Conservation (phyloP, 2,329 filamentous ascomycete species). For the Aspergillus japonicus region DNA sequence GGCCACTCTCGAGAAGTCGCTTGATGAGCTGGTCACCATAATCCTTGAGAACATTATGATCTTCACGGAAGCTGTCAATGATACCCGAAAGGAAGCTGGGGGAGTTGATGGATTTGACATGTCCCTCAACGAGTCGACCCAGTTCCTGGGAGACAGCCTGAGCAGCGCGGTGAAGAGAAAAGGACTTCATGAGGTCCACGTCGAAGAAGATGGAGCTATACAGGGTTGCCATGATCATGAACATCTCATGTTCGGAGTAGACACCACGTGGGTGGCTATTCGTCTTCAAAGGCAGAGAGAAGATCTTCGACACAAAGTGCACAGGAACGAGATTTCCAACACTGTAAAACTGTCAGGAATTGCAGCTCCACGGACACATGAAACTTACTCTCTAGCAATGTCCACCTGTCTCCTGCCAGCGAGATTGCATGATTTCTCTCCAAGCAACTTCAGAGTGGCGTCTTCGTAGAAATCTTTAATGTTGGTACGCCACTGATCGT, state of each 20-base stretch:
- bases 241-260: conserved; percentile 59
- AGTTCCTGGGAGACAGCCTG: conserved; percentile 59
- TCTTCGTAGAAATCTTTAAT: conserved; percentile 67
- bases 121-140: conserved; percentile 61
- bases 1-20: conserved; percentile 61
- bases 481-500: conserved; percentile 60
- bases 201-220: conserved; percentile 67
- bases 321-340: conserved; percentile 56
- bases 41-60: conserved; percentile 57
- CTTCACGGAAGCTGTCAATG: conserved; percentile 48
- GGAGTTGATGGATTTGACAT: conserved; percentile 61
- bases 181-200: conserved; percentile 65
- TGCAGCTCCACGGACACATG: conserved; percentile 1
- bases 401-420: conserved; percentile 66
- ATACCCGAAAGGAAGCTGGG: conserved; percentile 57
- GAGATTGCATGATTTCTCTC: conserved; percentile 64
- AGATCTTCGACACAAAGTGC: conserved; percentile 56
- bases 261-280: conserved; percentile 51
- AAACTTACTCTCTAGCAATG: conserved; percentile 58
- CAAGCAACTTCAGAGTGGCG: conserved; percentile 61
- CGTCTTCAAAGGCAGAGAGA: conserved; percentile 57
- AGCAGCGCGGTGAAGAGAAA: conserved; percentile 60
- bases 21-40: conserved; percentile 68
- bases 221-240: conserved; percentile 62
- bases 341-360: conserved; percentile 17